phyloP scores from a whole-genome alignment of 495 filamentous ascomycete species.

The Cercophora sp. region DNA sequence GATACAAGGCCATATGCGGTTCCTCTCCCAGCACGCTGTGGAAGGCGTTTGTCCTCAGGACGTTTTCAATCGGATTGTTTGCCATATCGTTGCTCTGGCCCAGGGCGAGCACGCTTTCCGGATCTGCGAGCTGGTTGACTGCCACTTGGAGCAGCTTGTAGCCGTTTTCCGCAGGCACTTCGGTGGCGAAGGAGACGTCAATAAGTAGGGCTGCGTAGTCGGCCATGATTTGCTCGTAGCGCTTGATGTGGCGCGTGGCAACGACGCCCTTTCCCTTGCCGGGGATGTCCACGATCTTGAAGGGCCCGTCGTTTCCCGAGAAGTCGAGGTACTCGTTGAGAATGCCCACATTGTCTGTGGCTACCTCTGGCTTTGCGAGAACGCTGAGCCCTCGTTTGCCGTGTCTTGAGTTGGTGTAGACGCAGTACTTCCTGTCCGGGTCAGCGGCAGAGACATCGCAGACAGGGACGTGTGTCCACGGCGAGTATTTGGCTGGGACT shows the following conservation, averaged over 20 bases:
- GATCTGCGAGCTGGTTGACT: constrained; percentile 30
- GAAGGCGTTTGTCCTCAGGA: constrained; percentile 40
- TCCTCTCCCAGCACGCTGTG: constrained; percentile 25
- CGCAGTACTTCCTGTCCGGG: constrained; percentile 27
- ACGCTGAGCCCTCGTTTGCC: constrained; percentile 32
- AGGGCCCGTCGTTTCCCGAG: constrained; percentile 11
- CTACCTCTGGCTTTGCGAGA: constrained; percentile 33
- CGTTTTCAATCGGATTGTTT: constrained; percentile 35
- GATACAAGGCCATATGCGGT: constrained; percentile 36
- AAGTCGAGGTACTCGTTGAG: constrained; percentile 23
- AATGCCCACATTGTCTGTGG: constrained; percentile 23
- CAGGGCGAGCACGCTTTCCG: constrained; percentile 26
- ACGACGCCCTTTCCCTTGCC: constrained; percentile 38
- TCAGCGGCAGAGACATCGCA: constrained; percentile 21
- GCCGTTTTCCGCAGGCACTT: constrained; percentile 24
- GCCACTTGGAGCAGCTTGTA: constrained; percentile 32
- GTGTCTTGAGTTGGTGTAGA: constrained; percentile 35
- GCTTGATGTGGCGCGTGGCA: constrained; percentile 28
- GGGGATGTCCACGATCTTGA: constrained; percentile 30
- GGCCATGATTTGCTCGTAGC: constrained; percentile 32
- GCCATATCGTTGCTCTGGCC: constrained; percentile 31
- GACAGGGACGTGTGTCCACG: constrained; percentile 35
- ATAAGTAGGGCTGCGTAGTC: constrained; percentile 37
- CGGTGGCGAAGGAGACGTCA: constrained; percentile 30
- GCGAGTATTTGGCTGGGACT: constrained; percentile 10